A percentile compares a stretch with the other conserved stretches of the same genome.
phyloP scores from a whole-genome alignment of 2,329 filamentous ascomycete genomes.

The Paecilomyces dactylethromorphus region DNA sequence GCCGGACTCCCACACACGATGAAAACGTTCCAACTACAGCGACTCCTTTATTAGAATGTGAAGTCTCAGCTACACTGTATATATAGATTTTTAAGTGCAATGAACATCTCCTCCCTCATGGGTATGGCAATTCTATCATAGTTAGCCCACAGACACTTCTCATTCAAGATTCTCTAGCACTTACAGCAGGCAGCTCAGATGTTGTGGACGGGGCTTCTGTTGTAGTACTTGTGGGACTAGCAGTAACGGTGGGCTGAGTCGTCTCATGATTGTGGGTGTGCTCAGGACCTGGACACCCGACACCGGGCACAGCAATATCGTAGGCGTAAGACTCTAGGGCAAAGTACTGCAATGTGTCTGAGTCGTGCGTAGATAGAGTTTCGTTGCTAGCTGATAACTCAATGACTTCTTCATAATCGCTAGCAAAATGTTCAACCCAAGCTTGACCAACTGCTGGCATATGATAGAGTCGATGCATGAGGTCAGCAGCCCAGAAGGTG shows the following conservation, averaged over 20 bases:
- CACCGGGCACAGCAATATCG: conserved; percentile 57
- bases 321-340: conserved; percentile 60
- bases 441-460: conserved; percentile 55
- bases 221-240: conserved; percentile 8
- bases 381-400: conserved; percentile 47
- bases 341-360: conserved; percentile 61
- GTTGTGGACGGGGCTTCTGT: conserved; percentile 9
- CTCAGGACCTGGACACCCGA: conserved; percentile 50
- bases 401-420: conserved; percentile 50
- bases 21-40: no score
- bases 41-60: no score
- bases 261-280: conserved; percentile 8
- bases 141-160: conserved; percentile 1
- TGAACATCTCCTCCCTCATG: conserved; percentile 35
- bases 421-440: conserved; percentile 56
- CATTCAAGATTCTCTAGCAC: conserved; percentile 3
- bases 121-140: conserved; percentile 33
- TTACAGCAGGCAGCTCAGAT: conserved; percentile 18
- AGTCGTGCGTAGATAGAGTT: conserved; percentile 50
- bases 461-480: conserved; percentile 62
- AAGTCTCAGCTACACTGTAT: no score
- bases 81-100: conserved; percentile 20
- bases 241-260: conserved; percentile 4
- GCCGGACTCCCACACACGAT: no score
- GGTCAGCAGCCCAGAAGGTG: conserved; percentile 60